A percentile compares a stretch with the other conserved stretches of the same genome.
These are phyloP conservation scores for Lepraria neglecta DNA, from an alignment of 495 filamentous ascomycete genomes.

Conservation along the genomic window DNA sequence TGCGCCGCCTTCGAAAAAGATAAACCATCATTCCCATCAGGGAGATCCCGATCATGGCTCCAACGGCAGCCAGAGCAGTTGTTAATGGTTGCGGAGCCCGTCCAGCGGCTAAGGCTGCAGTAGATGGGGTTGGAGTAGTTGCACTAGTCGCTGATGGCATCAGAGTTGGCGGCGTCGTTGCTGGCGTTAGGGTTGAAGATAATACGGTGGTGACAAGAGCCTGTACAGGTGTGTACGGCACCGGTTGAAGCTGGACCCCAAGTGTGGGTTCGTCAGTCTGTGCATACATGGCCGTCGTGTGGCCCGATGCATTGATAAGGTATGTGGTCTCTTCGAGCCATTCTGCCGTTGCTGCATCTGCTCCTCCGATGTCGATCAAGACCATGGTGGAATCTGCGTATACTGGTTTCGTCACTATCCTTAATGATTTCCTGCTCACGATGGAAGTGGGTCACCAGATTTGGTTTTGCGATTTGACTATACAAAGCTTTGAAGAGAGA, in stretches of 20 bases:
- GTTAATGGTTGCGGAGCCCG: background rate
- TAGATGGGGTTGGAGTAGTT: background rate
- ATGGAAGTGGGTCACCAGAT: no score
- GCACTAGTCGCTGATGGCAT: background rate
- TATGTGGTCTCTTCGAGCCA: constrained; percentile 16
- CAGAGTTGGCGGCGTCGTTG: background rate
- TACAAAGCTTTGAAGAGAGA: background rate
- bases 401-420: constrained; percentile 5
- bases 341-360: background rate
- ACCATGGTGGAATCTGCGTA: constrained; percentile 11
- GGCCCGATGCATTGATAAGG: constrained; percentile 2
- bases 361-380: constrained; percentile 4
- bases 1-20: background rate
- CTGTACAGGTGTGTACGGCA: constrained; percentile 6
- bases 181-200: background rate
- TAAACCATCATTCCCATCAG: background rate
- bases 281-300: constrained; percentile 10
- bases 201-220: background rate
- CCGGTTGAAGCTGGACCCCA: background rate
- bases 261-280: constrained; percentile 7
- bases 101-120: background rate
- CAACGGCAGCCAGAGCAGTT: constrained; percentile 2
- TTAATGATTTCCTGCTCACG: background rate
- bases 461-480: background rate
- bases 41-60: background rate